Base-by-base conservation (phyloP, 805 yeast species). In the Kodamaea jinghongensis region DNA sequence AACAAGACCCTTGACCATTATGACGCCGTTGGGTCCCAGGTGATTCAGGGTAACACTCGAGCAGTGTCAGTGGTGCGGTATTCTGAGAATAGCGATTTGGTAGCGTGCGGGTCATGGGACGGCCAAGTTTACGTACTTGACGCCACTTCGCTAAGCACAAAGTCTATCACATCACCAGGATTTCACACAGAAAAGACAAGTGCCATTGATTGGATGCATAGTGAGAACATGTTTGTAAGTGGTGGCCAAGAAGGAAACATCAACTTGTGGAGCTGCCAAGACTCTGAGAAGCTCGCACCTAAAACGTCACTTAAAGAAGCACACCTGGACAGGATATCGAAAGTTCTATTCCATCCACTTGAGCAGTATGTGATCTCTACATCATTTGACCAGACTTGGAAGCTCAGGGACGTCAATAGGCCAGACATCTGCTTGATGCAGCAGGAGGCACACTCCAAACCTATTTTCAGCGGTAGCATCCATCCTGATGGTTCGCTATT, bases 391-490 rank as follows among this genome's bases (percentile, higher is more conserved):
- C 71, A 71, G 47, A 86, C 96, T 0, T 91, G 96, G 96, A 75
- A 87, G 44, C 57, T 87, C 2, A 90, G 96, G 96, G 96, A 91
- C 58, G 47, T 79, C 0, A 61, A 64, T 9, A 73, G 68, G 4
- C 58, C 60, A 11, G 54, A 50, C 9, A 31, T 55, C 22, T 79
- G 79, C 38, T 52, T 91, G 5, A 63, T 76, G 29, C 67, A 76
- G 43, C 98, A 91, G 57, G 96, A 87, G 54, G 96, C 97, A 0
- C 97, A 91, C 55, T 65, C 85, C 1, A 81, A 79, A 50, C 93
- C 80, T 42, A 81, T 89, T 0, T 79, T 76, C 44, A 53, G 79
- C 0, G 57, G 85, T 3, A 62, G 76, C 1, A 74, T 83, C 45
- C 95, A 89, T 44, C 71, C 73, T 0, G 95, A 87, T 51, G 97